Conservation (phyloP, 108 stramenopile species). For the Nannochloropsis oceanica region DNA sequence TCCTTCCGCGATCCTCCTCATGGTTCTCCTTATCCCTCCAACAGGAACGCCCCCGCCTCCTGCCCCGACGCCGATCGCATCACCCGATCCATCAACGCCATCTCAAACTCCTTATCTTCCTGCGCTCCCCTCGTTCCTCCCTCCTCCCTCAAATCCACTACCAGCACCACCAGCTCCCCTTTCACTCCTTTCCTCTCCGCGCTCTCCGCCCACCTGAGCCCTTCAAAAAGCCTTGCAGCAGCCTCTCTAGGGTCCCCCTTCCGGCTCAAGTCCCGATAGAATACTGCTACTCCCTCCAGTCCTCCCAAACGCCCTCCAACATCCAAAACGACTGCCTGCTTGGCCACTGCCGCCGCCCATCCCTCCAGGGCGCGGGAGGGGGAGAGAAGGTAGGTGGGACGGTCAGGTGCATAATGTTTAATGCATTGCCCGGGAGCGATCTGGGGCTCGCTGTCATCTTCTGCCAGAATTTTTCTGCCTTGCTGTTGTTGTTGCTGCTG, state of each 20-base stretch:
- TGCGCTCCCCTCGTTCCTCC: neutral
- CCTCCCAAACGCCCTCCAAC: constrained; percentile 46
- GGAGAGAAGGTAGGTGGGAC: constrained; percentile 51
- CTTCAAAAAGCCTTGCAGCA: constrained; percentile 6
- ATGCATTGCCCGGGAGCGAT: constrained; percentile 82
- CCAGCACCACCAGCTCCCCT: neutral
- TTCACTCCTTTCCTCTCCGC: neutral
- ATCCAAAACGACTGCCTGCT: constrained; percentile 53
- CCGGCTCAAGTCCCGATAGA: constrained; percentile 7
- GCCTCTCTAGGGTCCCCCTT: constrained; percentile 7
- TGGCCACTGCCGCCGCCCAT: neutral
- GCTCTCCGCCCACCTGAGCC: constrained; percentile 22
- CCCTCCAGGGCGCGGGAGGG: neutral
- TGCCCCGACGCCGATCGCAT: neutral
- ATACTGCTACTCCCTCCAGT: constrained; percentile 36
- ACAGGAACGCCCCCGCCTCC: neutral
- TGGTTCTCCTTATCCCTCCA: too few relatives aligned
- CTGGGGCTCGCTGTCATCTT: constrained; percentile 39
- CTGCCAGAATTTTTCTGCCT: neutral
- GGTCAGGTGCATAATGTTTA: constrained; percentile 88
- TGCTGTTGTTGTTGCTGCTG: neutral
- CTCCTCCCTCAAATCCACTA: neutral
- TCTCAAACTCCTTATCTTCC: neutral
- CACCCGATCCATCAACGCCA: neutral
- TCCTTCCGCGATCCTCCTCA: too few relatives aligned